Evolutionary conservation across 2,329 filamentous ascomycete species (phyloP).

Genomic region (Acarospora socialis): DNA sequence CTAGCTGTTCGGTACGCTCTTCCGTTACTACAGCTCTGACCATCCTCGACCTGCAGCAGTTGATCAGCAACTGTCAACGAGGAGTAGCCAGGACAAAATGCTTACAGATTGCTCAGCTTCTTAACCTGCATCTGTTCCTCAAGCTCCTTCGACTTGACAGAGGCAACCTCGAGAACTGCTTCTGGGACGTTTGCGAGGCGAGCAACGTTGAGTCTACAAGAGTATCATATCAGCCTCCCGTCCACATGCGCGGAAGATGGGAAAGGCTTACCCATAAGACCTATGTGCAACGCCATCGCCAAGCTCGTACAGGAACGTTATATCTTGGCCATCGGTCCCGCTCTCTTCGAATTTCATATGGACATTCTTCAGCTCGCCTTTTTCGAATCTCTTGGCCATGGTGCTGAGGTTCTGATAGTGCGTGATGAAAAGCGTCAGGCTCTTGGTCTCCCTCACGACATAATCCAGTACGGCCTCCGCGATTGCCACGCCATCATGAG

Average conservation of each 20-base stretch:
- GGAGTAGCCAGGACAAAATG: constrained; percentile 3
- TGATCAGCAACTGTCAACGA: constrained; percentile 19
- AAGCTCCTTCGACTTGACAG: constrained; percentile 63
- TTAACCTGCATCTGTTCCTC: constrained; percentile 57
- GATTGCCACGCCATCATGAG: constrained; percentile 92
- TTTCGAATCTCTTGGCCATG: constrained; percentile 53
- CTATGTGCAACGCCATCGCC: constrained; percentile 83
- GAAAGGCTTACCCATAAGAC: constrained; percentile 53
- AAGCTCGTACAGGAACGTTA: constrained; percentile 91
- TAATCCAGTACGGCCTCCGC: constrained; percentile 82
- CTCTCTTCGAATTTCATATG: constrained; percentile 76
- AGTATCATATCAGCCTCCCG: background rate
- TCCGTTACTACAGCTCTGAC: constrained; percentile 13
- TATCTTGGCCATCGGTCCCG: constrained; percentile 50
- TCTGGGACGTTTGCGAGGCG: constrained; percentile 67
- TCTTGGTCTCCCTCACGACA: constrained; percentile 58
- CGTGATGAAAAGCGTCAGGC: constrained; percentile 88
- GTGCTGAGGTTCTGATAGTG: constrained; percentile 84
- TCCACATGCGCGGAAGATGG: background rate
- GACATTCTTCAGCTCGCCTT: constrained; percentile 61
- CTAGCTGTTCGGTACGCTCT: constrained; percentile 18
- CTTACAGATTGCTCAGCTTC: constrained; percentile 35
- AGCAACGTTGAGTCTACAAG: constrained; percentile 59
- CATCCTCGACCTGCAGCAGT: constrained; percentile 19
- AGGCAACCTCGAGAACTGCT: constrained; percentile 63